Base-by-base conservation (phyloP, 164 flowering plant species). In the Magnolia officinalis region DNA sequence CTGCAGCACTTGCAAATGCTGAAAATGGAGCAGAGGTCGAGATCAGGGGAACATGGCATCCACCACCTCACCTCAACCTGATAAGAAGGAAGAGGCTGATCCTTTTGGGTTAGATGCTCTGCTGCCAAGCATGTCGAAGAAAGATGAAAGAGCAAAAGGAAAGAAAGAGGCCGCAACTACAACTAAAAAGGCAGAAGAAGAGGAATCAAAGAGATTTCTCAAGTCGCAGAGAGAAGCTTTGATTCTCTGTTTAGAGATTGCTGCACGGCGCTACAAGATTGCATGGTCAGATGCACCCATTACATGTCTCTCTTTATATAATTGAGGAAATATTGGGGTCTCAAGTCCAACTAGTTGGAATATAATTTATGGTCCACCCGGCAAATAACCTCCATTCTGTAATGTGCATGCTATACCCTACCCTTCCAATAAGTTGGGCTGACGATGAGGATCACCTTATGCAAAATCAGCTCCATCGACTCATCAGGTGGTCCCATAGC, bases 91-190 rank as follows among this genome's bases (percentile, higher is more conserved):
- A 79, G 96, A 91, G 77, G 77, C 84, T 71, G 98, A 96, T 78
- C 99, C 97, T 23, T 96, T 94, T 87, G 97, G 97, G 66, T 91
- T 96, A 61, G 97, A 94, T 79, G 92, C 90, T 50, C 81, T 92
- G 52, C 86, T 92, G 61, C 83, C 92, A 11, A 82, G 83, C 74
- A 72, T 79, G 52, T 77, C 78, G 18, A 87, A 86, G 83, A 87
- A 85, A 74, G 90, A 84, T 63, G 92, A 85, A 26, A 87, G 79
- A 70, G 50, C 82, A 5, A 92, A 83, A 80, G 86, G 72, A 50
- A 92, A 88, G 83, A 91, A 83, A 76, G 91, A 87, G n/a, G 73
- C 76, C 23, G 75, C 77, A 58, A 50, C 77, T 66, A 81, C 76
- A 75, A 76, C 52, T 50, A 82, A 74, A 77, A 85, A 84, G 77